These are phyloP conservation scores for Lithospermum erythrorhizon DNA, from an alignment of 257 asterid genomes.

Conservation along the genomic window DNA sequence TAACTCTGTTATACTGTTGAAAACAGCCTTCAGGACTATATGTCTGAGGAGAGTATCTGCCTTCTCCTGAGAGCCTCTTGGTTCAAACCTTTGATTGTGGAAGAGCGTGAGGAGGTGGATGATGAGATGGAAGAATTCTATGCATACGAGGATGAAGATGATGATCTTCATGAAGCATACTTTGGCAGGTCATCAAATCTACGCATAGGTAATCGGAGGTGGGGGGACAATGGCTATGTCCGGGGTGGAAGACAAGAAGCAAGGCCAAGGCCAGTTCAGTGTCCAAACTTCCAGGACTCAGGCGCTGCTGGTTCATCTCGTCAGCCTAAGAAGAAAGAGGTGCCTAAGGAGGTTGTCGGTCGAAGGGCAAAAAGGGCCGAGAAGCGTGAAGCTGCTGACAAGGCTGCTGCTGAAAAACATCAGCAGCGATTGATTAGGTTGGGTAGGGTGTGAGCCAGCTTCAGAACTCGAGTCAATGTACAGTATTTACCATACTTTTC, in stretches of 20 bases:
- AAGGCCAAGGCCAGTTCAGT: slow-evolving; percentile 35
- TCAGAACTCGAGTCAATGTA: neutral
- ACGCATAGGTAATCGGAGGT: slow-evolving; percentile 65
- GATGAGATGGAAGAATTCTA: slow-evolving; percentile 48
- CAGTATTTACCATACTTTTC: slow-evolving; percentile 1
- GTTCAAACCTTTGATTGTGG: slow-evolving; percentile 64
- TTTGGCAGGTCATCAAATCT: slow-evolving; percentile 36
- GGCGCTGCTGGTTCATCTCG: slow-evolving; percentile 58
- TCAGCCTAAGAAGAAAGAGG: slow-evolving; percentile 46
- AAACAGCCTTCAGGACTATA: slow-evolving; percentile 62
- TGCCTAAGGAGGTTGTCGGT: slow-evolving; percentile 46
- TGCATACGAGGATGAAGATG: slow-evolving; percentile 23
- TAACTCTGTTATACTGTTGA: neutral
- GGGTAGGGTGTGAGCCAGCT: slow-evolving; percentile 28
- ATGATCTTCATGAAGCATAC: slow-evolving; percentile 34
- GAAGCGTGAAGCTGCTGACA: slow-evolving; percentile 75
- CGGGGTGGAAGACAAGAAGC: slow-evolving; percentile 88
- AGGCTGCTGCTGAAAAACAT: slow-evolving; percentile 67
- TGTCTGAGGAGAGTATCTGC: slow-evolving; percentile 92
- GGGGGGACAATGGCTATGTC: slow-evolving; percentile 90
- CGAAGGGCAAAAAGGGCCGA: slow-evolving; percentile 76
- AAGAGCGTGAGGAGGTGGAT: slow-evolving; percentile 40
- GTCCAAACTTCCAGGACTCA: slow-evolving; percentile 17
- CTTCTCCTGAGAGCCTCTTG: slow-evolving; percentile 88
- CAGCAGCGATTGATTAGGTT: slow-evolving; percentile 51